These are phyloP conservation scores for Beauveria bassiana DNA, from an alignment of 2,329 filamentous ascomycete genomes.

Conservation along the genomic window DNA sequence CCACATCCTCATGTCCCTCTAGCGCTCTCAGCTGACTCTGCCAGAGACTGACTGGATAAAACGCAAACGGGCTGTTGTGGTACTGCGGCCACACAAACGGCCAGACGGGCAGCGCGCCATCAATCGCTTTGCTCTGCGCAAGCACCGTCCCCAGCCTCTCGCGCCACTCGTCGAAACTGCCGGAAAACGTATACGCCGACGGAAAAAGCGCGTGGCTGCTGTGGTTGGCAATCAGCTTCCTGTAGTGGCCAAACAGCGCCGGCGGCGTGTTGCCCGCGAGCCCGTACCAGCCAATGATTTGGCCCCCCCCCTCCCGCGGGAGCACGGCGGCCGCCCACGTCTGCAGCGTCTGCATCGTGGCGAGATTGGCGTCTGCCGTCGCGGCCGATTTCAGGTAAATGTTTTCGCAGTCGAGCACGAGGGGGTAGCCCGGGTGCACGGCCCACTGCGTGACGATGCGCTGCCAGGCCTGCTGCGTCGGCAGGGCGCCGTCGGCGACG, in stretches of 20 bases:
- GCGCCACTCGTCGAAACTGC: not conserved
- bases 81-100: conserved; percentile 3
- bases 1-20: not conserved
- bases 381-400: conserved; percentile 3
- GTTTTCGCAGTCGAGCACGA: conserved; percentile 11
- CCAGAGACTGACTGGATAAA: not conserved
- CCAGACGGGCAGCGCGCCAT: conserved; percentile 3
- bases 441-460: conserved; percentile 8
- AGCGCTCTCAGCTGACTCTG: not conserved
- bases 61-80: not conserved
- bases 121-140: conserved; percentile 1
- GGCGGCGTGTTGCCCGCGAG: conserved; percentile 5
- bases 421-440: conserved; percentile 3
- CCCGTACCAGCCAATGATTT: conserved; percentile 12
- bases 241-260: conserved; percentile 3
- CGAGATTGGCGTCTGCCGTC: conserved; percentile 2
- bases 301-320: not conserved
- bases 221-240: conserved; percentile 8
- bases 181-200: conserved; percentile 7
- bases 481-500: not conserved
- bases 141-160: not conserved
- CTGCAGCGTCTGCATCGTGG: conserved; percentile 8
- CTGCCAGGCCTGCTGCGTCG: conserved; percentile 1
- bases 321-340: conserved; percentile 11
- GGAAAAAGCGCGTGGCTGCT: conserved; percentile 9